Evolutionary conservation across 768 basidiomycete genomes (phyloP), one percentile per base, ranked within the genome.

Genomic region (Mycena leptocephala): DNA sequence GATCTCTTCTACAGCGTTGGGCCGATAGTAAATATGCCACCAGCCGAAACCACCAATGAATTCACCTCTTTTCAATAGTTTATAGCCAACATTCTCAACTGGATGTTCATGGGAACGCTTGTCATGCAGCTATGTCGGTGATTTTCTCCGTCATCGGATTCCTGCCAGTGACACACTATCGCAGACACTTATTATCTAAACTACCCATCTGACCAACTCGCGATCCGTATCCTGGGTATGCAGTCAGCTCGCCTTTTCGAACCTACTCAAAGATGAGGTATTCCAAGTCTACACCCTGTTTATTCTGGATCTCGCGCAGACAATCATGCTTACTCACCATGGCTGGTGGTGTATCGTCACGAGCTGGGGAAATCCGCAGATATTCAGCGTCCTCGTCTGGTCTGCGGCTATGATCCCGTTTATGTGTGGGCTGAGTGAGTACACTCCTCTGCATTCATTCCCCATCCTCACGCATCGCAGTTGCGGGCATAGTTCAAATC

Each of bases 291-390:
- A 71, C 30, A 2, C 1, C 13, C 1, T 71, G 11, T 63, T 71
- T 33, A 0, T 71, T 2, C 0, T 71, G 22, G 70, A 71, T 32
- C 33, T 63, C 2, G 61, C 61, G 3, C 70, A 71, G 14, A 71
- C 70, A 3, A 22, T 63, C 18, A 62, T 71, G 3, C 30, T 28
- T 14, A 71, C 70, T 24, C 48, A 51, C 8, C 46, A 51, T 13
- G 61, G 70, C 9, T 71, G 61, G 70, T 71, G 28, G 20, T 62
- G 14, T 2, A 51, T 39, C 7, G n/a, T 71, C 46, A 26, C 70
- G 3, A 30, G 16, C 13, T 71, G 61, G 59, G 22, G 70, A 1
- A 63, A 51, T 6, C 59, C 70, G 0, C 24, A 14, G 16, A 37
- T 13, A 4, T 63, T 71, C 35, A 22, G 13, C 22, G 3, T 16